Evolutionary conservation across 2,329 filamentous ascomycete genomes (phyloP).

Genomic region (Penicillium olsonii): DNA sequence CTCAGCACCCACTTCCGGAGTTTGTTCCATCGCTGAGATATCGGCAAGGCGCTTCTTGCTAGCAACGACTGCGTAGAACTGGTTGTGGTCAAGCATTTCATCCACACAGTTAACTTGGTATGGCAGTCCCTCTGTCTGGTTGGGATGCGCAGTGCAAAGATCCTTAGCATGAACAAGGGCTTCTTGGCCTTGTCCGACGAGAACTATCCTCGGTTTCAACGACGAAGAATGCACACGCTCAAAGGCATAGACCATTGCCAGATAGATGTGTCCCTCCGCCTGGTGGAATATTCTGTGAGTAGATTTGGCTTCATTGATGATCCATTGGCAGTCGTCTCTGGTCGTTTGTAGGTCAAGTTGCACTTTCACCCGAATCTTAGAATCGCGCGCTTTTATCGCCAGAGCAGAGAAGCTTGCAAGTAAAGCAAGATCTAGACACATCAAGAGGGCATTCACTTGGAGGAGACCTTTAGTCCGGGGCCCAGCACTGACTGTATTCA

Average conservation of each 20-base stretch:
- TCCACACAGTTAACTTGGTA: slow-evolving; percentile 51
- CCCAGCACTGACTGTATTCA: slow-evolving; percentile 30
- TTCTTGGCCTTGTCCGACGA: slow-evolving; percentile 5
- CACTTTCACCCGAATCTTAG: background rate
- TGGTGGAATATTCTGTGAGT: slow-evolving; percentile 46
- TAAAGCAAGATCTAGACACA: slow-evolving; percentile 54
- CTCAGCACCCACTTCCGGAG: slow-evolving; percentile 55
- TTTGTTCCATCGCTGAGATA: slow-evolving; percentile 53
- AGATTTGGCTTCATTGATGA: slow-evolving; percentile 43
- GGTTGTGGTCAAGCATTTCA: slow-evolving; percentile 48
- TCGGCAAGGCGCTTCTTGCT: slow-evolving; percentile 55
- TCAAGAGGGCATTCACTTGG: slow-evolving; percentile 46
- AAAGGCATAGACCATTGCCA: slow-evolving; percentile 51
- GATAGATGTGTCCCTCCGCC: slow-evolving; percentile 55
- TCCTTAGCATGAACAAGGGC: slow-evolving; percentile 27
- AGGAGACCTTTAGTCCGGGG: slow-evolving; percentile 43
- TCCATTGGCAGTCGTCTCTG: slow-evolving; percentile 40
- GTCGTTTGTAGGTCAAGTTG: slow-evolving; percentile 34
- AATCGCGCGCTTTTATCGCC: slow-evolving; percentile 15
- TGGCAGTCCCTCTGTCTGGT: slow-evolving; percentile 38
- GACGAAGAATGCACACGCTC: slow-evolving; percentile 29
- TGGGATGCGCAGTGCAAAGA: slow-evolving; percentile 27
- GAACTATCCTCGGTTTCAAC: background rate
- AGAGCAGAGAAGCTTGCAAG: slow-evolving; percentile 46
- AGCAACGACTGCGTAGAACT: slow-evolving; percentile 54